phyloP scores from a whole-genome alignment of 495 filamentous ascomycete genomes.

The Pyronema omphalodes region DNA sequence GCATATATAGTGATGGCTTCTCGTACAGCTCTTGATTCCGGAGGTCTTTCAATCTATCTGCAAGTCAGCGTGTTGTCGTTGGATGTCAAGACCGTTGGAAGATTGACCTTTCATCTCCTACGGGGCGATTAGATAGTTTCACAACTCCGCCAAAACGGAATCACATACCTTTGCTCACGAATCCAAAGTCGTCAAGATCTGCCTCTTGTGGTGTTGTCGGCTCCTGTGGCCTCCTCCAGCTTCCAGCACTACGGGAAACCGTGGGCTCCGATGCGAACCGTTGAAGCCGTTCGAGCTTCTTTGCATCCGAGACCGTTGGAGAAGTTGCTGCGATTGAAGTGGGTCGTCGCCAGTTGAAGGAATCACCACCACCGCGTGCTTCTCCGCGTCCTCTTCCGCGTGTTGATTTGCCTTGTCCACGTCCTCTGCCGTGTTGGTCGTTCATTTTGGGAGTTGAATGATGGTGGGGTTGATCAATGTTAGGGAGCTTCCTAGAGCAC shows the following conservation, averaged over 20 bases:
- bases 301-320: not conserved
- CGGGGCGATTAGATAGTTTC: slow-evolving; percentile 5
- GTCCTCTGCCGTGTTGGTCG: not conserved
- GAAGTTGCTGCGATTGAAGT: not conserved
- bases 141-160: not conserved
- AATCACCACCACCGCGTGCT: not conserved
- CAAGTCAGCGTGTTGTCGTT: not conserved
- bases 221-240: not conserved
- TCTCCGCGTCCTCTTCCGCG: not conserved
- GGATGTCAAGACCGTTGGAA: not conserved
- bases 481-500: not conserved
- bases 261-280: not conserved
- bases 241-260: not conserved
- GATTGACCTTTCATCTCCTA: slow-evolving; percentile 20
- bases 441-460: not conserved
- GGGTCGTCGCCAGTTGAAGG: not conserved
- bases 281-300: slow-evolving; percentile 4
- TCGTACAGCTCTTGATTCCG: slow-evolving; percentile 20
- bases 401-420: not conserved
- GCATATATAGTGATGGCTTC: not conserved
- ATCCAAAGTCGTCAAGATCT: slow-evolving; percentile 18
- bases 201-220: not conserved
- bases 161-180: slow-evolving; percentile 21
- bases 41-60: slow-evolving; percentile 13
- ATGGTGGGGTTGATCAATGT: not conserved